phyloP scores from a whole-genome alignment of 1,284 basidiomycete species.

The Ceratobasidium sp. region DNA sequence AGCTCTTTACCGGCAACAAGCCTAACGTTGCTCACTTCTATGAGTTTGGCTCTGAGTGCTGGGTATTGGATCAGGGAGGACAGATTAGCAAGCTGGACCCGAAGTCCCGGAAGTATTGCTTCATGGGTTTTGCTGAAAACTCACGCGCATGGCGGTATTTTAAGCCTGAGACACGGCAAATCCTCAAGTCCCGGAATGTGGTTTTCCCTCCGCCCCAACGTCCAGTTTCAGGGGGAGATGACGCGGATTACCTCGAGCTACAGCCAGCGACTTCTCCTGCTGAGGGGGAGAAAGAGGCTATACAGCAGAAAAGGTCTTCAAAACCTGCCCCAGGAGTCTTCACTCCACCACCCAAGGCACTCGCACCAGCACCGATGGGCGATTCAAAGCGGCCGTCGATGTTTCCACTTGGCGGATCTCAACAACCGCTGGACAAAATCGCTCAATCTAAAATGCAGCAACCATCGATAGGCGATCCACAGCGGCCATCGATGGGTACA shows the following conservation, averaged over 20 bases:
- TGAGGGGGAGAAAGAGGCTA: neutral
- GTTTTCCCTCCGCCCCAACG: neutral
- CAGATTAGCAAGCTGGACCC: neutral
- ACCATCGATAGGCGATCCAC: too few species aligned
- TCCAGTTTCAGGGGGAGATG: neutral
- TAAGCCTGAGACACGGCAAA: neutral
- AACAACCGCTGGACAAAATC: too few species aligned
- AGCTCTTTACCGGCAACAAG: neutral
- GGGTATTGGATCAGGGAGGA: neutral
- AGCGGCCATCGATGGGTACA: too few species aligned
- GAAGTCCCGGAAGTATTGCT: neutral
- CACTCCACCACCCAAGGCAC: neutral
- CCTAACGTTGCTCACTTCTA: neutral
- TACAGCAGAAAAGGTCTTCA: neutral
- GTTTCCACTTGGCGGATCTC: too few species aligned
- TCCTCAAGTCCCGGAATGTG: constrained; percentile 10
- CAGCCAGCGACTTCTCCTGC: neutral
- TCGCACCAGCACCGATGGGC: neutral
- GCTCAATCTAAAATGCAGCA: too few species aligned
- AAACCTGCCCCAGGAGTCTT: neutral
- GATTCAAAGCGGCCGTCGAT: too few species aligned
- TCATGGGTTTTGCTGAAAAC: constrained; percentile 7
- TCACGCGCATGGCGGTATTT: constrained; percentile 13
- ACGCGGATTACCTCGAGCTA: neutral
- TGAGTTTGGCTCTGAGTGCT: constrained; percentile 10